A percentile compares a stretch with the other conserved stretches of the same genome.
Evolutionary conservation across 2,329 filamentous ascomycete species (phyloP).

Genomic region (Exophiala sp.): DNA sequence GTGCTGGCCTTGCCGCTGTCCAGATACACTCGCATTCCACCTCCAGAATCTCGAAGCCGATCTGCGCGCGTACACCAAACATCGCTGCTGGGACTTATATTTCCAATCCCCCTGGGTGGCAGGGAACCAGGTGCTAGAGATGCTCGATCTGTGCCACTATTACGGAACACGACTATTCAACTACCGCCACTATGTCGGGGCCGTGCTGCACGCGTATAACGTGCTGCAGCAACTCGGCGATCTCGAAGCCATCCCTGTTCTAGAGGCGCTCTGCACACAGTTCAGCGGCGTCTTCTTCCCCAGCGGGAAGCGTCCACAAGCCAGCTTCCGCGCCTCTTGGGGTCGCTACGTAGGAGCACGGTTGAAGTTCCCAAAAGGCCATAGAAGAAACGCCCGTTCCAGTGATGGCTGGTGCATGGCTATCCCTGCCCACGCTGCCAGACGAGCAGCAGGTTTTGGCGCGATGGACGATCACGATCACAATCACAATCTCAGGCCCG

Average conservation of each 20-base stretch:
- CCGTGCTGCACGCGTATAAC: conserved; percentile 31
- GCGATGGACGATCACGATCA: conserved; percentile 2
- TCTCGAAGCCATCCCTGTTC: conserved; percentile 26
- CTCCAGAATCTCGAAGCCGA: conserved; percentile 27
- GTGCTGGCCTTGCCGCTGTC: conserved; percentile 30
- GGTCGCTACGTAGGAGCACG: conserved; percentile 30
- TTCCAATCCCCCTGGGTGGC: conserved; percentile 32
- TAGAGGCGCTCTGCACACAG: conserved; percentile 26
- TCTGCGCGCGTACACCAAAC: conserved; percentile 24
- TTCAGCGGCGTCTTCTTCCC: conserved; percentile 29
- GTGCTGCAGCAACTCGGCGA: conserved; percentile 24
- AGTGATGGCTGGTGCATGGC: conserved; percentile 28
- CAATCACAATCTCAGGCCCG: conserved; percentile 4
- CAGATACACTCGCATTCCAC: conserved; percentile 30
- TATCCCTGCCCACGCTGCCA: conserved; percentile 29
- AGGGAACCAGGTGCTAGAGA: conserved; percentile 30
- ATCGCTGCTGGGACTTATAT: conserved; percentile 29
- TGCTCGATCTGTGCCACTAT: conserved; percentile 29
- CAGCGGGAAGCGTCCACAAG: conserved; percentile 25
- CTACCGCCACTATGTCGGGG: conserved; percentile 30
- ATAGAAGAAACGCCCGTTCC: conserved; percentile 27
- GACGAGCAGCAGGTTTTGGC: conserved; percentile 25
- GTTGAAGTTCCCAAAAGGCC: conserved; percentile 29
- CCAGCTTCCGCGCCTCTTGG: conserved; percentile 30
- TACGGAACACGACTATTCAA: conserved; percentile 31